A percentile compares a stretch with the other conserved stretches of the same genome.
phyloP scores from a whole-genome alignment of 805 yeast genomes.

The Candida maesae region DNA sequence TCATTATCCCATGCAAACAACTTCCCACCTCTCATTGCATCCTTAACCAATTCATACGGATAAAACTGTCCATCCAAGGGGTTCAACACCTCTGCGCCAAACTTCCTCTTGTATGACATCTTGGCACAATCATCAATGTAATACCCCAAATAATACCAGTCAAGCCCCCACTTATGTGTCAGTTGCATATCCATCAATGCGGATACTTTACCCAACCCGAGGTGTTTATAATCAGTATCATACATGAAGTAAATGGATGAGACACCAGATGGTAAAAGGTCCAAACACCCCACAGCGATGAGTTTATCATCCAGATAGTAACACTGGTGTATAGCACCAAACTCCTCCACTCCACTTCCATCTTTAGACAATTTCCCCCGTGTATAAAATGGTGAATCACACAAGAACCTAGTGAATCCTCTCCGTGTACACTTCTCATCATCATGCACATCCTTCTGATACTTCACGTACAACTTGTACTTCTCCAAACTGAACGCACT shows the following conservation, averaged over 20 bases:
- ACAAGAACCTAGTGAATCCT: slow-evolving; percentile 63
- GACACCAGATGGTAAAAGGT: slow-evolving; percentile 68
- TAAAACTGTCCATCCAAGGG: slow-evolving; percentile 43
- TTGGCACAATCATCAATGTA: slow-evolving; percentile 76
- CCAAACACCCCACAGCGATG: slow-evolving; percentile 74
- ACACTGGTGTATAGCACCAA: slow-evolving; percentile 76
- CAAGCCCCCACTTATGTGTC: slow-evolving; percentile 38
- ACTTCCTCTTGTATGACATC: slow-evolving; percentile 76
- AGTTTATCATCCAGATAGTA: slow-evolving; percentile 61
- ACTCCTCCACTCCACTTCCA: slow-evolving; percentile 19
- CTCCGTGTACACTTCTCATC: slow-evolving; percentile 47
- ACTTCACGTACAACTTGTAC: slow-evolving; percentile 56
- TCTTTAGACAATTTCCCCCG: slow-evolving; percentile 12
- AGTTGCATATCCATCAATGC: slow-evolving; percentile 67
- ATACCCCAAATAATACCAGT: slow-evolving; percentile 74
- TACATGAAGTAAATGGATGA: slow-evolving; percentile 87
- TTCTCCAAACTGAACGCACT: slow-evolving; percentile 54
- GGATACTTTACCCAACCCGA: slow-evolving; percentile 74
- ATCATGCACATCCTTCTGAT: slow-evolving; percentile 68
- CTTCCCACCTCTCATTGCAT: slow-evolving; percentile 25
- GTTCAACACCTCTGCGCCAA: slow-evolving; percentile 73
- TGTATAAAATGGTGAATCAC: slow-evolving; percentile 57
- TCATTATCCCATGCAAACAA: slow-evolving; percentile 3
- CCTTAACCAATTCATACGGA: slow-evolving; percentile 18
- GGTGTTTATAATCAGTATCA: slow-evolving; percentile 72